These are phyloP conservation scores for Malassezia psittaci DNA, from an alignment of 1,284 basidiomycete species.

Conservation along the genomic window DNA sequence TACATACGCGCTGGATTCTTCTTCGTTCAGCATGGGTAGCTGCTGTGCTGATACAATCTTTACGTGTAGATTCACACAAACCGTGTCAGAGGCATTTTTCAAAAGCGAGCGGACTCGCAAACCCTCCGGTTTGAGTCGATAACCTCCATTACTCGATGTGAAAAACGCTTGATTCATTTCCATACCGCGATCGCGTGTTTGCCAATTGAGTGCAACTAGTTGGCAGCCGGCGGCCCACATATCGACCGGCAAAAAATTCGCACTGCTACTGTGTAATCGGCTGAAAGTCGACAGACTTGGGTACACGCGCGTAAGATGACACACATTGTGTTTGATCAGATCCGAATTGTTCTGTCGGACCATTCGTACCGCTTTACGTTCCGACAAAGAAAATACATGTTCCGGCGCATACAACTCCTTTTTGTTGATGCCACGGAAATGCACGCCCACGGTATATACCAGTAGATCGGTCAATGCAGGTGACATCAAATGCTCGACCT, in stretches of 20 bases:
- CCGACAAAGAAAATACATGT: slow-evolving; percentile 87
- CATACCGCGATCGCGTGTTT: slow-evolving; percentile 60
- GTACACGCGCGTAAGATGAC: slow-evolving; percentile 77
- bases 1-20: slow-evolving; percentile 33
- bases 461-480: slow-evolving; percentile 63
- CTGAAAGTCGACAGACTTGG: slow-evolving; percentile 63
- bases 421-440: slow-evolving; percentile 82
- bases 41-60: slow-evolving; percentile 82
- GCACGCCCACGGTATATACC: slow-evolving; percentile 91
- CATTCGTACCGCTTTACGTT: slow-evolving; percentile 52
- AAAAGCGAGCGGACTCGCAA: slow-evolving; percentile 55
- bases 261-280: slow-evolving; percentile 30
- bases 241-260: slow-evolving; percentile 79
- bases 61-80: slow-evolving; percentile 27
- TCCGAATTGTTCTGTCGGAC: slow-evolving; percentile 50
- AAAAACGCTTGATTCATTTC: slow-evolving; percentile 94
- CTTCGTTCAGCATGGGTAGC: slow-evolving; percentile 54
- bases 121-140: slow-evolving; percentile 76
- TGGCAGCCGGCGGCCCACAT: slow-evolving; percentile 86
- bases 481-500: slow-evolving; percentile 55
- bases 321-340: slow-evolving; percentile 77
- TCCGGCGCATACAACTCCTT: slow-evolving; percentile 74
- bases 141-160: slow-evolving; percentile 67
- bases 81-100: slow-evolving; percentile 22
- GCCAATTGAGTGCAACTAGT: slow-evolving; percentile 95